Evolutionary conservation across 164 flowering plant genomes (phyloP).

Genomic region (Magnolia kwangsiensis): DNA sequence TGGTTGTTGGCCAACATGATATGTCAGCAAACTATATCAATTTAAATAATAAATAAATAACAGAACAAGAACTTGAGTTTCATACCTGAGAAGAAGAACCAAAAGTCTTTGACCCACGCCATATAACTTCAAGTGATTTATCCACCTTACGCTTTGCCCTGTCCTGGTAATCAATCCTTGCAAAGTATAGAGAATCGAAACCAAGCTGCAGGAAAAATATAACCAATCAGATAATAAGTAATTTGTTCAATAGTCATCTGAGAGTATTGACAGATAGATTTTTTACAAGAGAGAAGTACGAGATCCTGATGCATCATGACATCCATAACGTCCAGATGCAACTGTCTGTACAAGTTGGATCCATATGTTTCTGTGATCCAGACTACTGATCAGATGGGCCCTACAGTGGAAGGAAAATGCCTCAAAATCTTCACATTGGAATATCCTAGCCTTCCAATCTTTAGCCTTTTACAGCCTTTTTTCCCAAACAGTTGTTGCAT

Average conservation of each 20-base stretch:
- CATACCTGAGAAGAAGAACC: conserved; percentile 76
- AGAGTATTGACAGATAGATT: not conserved
- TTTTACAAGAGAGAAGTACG: too few species aligned
- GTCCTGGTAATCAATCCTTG: conserved; percentile 92
- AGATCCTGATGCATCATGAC: too few species aligned
- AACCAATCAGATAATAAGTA: not conserved
- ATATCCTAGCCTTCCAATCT: too few species aligned
- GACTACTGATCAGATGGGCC: too few species aligned
- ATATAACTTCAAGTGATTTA: conserved; percentile 81
- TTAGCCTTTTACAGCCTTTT: too few species aligned
- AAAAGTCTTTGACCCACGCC: conserved; percentile 85
- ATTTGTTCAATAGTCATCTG: conserved; percentile 2
- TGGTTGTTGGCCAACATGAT: conserved; percentile 21
- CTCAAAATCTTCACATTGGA: too few species aligned
- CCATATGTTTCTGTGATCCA: too few species aligned
- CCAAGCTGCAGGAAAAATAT: conserved; percentile 52
- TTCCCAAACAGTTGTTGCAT: too few species aligned
- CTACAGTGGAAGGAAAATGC: too few species aligned
- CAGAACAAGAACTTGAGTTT: not conserved
- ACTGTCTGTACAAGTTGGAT: too few species aligned
- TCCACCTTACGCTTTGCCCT: conserved; percentile 62
- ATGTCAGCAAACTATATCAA: conserved; percentile 7
- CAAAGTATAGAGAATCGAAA: conserved; percentile 85
- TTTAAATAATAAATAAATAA: not conserved
- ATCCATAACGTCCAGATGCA: too few species aligned